Evolutionary conservation across 2,329 filamentous ascomycete species (phyloP), one percentile per base, ranked within the genome.

Genomic region (Fusarium torreyae): DNA sequence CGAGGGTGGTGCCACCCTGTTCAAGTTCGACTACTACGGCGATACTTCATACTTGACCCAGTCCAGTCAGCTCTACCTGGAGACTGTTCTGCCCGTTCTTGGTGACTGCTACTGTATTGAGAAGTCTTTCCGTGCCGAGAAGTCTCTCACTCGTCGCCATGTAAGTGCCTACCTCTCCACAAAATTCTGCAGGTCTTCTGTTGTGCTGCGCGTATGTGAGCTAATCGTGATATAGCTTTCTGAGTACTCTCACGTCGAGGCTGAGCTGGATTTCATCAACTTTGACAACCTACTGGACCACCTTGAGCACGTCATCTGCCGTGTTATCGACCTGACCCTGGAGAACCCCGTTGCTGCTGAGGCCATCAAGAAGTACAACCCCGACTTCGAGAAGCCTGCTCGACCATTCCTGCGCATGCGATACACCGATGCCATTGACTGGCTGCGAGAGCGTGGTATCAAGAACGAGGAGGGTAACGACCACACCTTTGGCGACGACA

Each of bases 81-180:
- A 99, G 86, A 99, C 96, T 33, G 94, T 91, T 71, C 85, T 99
- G 33, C 94, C 95, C 13, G 93, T 92, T 52, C 87, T 98, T 75
- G 96, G 96, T 73, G 93, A 98, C 78, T 94, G 98, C 54, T 99
- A 97, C 87, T 98, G 95, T 79, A 95, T 99, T 76, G 94, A 97
- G 81, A 97, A 97, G 81, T 98, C 95, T 3, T 99, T 99, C 91
- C 94, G 96, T 66, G 96, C 96, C 15, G 96, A 99, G 82, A 98
- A 98, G 84, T 95, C 92, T 8, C 86, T 98, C 60, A 99, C 96
- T 50, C 92, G 96, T 66, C 93, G 96, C 76, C 96, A 99, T 80
- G 66, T 68, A 68, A 69, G 66, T 69, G 20, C 15, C 6, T 39
- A 1, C 14, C n/a, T 17, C 15, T n/a, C 7, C 3, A 14, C 6